phyloP scores from a whole-genome alignment of 176 grass and related monocot genomes.

The Triticum timopheevii region DNA sequence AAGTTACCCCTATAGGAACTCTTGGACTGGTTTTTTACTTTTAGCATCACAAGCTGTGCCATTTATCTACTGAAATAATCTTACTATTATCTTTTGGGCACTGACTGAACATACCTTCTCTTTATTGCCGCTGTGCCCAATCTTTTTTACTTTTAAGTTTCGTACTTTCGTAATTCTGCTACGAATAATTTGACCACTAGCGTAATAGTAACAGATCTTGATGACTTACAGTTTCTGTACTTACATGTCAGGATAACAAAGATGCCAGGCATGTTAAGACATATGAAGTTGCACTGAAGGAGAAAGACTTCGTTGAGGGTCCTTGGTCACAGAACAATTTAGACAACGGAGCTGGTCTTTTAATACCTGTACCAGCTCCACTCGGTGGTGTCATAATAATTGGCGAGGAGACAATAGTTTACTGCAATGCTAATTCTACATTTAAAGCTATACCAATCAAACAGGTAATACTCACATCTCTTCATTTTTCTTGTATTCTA shows the following conservation, averaged over 20 bases:
- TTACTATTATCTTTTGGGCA: neutral
- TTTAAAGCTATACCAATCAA: constrained; percentile 99
- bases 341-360: constrained; percentile 85
- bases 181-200: neutral
- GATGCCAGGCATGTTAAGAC: constrained; percentile 98
- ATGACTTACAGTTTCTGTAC: constrained; percentile 7
- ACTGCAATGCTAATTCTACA: constrained; percentile 73
- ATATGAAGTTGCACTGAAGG: constrained; percentile 93
- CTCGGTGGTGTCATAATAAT: constrained; percentile 96
- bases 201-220: constrained; percentile 17
- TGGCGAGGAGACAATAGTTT: constrained; percentile 94
- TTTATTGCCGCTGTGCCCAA: neutral
- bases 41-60: neutral
- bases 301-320: constrained; percentile 94
- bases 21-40: neutral
- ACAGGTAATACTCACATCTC: constrained; percentile 47
- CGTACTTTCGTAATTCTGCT: neutral
- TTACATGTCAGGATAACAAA: constrained; percentile 77
- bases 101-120: neutral
- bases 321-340: constrained; percentile 98
- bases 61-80: neutral
- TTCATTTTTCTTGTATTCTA: neutral
- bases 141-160: neutral
- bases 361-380: constrained; percentile 90
- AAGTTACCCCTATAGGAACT: neutral